Evolutionary conservation across 345 rosid genomes (phyloP).

Genomic region (Firmiana major): DNA sequence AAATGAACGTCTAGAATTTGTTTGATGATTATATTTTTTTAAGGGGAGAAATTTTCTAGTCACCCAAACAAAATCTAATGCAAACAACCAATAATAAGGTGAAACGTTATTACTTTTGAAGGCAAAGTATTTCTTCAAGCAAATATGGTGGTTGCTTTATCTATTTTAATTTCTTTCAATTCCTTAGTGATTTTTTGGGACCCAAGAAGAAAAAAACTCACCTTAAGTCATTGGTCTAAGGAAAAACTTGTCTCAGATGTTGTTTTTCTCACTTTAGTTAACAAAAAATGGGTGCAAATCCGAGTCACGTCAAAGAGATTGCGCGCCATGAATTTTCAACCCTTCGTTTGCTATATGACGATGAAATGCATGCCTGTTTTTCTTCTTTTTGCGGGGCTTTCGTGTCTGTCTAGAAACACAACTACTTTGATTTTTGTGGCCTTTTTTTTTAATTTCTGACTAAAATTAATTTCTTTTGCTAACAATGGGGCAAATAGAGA

Average conservation of each 20-base stretch:
- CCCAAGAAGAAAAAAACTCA: neutral
- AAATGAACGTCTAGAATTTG: no score
- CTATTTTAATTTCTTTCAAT: no score
- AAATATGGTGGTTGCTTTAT: no score
- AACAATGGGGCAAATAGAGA: neutral
- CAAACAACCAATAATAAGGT: no score
- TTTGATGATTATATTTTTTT: no score
- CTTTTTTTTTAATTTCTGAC: neutral
- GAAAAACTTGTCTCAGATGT: neutral
- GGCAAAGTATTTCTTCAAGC: neutral
- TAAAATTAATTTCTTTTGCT: neutral
- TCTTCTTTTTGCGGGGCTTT: neutral
- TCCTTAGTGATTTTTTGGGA: no score
- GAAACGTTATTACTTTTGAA: no score
- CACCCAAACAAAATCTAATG: no score
- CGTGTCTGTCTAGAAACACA: conserved; percentile 9
- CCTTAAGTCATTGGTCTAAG: neutral
- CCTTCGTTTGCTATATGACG: neutral
- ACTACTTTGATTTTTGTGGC: neutral
- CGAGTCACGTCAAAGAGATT: neutral
- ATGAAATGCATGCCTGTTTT: neutral
- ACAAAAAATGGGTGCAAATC: neutral
- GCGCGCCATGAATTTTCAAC: neutral
- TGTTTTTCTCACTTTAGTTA: conserved; percentile 1
- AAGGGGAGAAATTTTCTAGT: no score